phyloP scores from a whole-genome alignment of 2,329 filamentous ascomycete species.

The Curvularia spicifera region DNA sequence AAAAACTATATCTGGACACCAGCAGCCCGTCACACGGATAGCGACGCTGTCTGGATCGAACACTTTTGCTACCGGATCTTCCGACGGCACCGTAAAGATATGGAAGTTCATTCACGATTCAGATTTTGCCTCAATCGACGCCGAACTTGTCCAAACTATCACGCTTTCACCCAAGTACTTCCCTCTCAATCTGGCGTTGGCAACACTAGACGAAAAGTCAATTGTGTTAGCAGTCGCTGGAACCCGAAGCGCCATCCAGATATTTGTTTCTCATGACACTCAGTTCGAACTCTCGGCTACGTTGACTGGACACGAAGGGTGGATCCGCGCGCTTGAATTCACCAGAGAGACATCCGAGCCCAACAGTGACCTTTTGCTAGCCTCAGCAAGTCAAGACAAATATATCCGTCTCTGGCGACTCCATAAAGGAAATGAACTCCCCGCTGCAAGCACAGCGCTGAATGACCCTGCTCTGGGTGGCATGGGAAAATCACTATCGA shows the following conservation, averaged over 20 bases:
- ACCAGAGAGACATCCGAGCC: constrained; percentile 63
- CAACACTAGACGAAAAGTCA: constrained; percentile 62
- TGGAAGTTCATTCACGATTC: constrained; percentile 67
- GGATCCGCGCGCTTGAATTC: constrained; percentile 88
- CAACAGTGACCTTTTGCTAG: constrained; percentile 75
- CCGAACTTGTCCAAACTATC: constrained; percentile 60
- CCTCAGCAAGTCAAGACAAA: constrained; percentile 96
- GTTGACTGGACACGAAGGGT: constrained; percentile 89
- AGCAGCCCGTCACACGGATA: constrained; percentile 74
- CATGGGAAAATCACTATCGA: constrained; percentile 77
- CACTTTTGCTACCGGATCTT: constrained; percentile 65
- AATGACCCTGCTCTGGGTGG: constrained; percentile 64
- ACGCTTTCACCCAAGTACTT: constrained; percentile 79
- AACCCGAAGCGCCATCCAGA: constrained; percentile 80
- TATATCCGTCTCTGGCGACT: constrained; percentile 94
- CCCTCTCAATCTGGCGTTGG: constrained; percentile 76
- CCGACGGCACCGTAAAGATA: constrained; percentile 66
- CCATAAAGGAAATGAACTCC: constrained; percentile 71
- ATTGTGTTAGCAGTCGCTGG: constrained; percentile 83
- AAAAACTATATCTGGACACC: constrained; percentile 68
- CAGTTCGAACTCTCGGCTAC: constrained; percentile 76
- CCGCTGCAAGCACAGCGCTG: constrained; percentile 61
- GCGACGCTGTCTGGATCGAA: constrained; percentile 54
- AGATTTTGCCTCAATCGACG: constrained; percentile 33
- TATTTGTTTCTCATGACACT: constrained; percentile 68